Conservation (phyloP, 2,329 filamentous ascomycete species). For the Monosporascus cannonballus region DNA sequence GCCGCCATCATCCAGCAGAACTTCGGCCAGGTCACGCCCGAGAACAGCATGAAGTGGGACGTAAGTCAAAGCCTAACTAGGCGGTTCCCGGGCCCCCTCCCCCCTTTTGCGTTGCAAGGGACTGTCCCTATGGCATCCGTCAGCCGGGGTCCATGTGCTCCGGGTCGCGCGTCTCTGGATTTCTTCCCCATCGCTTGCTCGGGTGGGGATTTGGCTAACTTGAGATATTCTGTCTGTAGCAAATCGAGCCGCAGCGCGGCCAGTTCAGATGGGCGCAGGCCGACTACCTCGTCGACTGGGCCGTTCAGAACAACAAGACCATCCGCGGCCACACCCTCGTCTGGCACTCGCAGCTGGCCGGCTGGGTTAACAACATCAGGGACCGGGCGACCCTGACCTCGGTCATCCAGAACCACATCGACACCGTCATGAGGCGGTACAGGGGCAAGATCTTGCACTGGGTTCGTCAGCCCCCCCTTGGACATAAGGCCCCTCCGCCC, state of each 20-base stretch:
- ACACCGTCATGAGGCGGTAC: conserved; percentile 49
- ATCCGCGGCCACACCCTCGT: conserved; percentile 62
- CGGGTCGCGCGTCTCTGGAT: too few relatives aligned
- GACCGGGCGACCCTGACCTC: conserved; percentile 37
- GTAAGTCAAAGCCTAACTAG: conserved; percentile 24
- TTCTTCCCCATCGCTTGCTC: too few relatives aligned
- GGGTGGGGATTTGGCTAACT: too few relatives aligned
- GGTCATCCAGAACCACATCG: conserved; percentile 56
- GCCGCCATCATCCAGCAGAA: conserved; percentile 52
- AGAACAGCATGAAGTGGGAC: conserved; percentile 70
- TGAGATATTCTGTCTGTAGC: neutral
- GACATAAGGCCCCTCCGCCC: neutral
- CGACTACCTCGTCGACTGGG: conserved; percentile 56
- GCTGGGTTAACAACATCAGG: conserved; percentile 47
- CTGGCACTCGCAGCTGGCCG: conserved; percentile 56
- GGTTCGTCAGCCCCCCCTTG: conserved; percentile 32
- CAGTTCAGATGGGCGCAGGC: conserved; percentile 50
- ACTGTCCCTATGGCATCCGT: too few relatives aligned
- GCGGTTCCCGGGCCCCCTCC: conserved; percentile 4
- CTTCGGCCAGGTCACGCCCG: conserved; percentile 60
- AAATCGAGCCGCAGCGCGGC: conserved; percentile 30
- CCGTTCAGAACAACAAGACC: conserved; percentile 47
- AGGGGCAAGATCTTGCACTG: conserved; percentile 51
- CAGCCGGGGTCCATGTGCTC: too few relatives aligned
- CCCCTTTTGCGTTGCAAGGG: neutral